Conservation (phyloP, 139 green algal species). For the Zygnema circumcarinatum region DNA sequence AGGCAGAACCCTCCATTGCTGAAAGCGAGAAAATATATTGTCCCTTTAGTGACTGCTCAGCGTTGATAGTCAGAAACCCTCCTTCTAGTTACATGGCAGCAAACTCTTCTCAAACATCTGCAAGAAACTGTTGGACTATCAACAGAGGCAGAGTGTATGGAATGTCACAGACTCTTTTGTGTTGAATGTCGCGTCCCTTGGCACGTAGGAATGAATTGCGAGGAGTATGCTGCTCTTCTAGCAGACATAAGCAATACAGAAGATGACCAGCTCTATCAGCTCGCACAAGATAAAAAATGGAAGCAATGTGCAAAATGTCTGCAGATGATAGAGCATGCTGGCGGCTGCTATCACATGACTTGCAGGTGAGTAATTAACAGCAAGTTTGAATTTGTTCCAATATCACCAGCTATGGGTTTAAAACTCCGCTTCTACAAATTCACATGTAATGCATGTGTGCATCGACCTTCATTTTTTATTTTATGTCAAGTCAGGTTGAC, state of each 20-base stretch:
- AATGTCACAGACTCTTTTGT: neutral
- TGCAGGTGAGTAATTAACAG: neutral
- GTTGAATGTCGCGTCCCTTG: neutral
- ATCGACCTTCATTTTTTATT: neutral
- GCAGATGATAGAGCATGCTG: conserved; percentile 14
- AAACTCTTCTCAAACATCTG: neutral
- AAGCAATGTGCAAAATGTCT: conserved; percentile 11
- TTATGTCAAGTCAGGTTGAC: neutral
- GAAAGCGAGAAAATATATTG: neutral
- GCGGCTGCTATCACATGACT: conserved; percentile 31
- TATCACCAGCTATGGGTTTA: neutral
- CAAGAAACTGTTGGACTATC: neutral
- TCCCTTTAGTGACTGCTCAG: neutral
- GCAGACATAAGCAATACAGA: neutral
- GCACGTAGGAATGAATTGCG: neutral
- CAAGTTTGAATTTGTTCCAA: neutral
- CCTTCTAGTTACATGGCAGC: neutral
- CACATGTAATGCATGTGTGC: neutral
- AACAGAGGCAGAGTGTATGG: neutral
- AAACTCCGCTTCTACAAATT: neutral
- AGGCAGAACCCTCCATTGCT: neutral
- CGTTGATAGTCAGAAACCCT: neutral
- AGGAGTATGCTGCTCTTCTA: neutral
- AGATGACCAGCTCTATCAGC: neutral
- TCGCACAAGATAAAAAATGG: neutral